Base-by-base conservation (phyloP, 495 filamentous ascomycete species). In the Neurospora sp. region DNA sequence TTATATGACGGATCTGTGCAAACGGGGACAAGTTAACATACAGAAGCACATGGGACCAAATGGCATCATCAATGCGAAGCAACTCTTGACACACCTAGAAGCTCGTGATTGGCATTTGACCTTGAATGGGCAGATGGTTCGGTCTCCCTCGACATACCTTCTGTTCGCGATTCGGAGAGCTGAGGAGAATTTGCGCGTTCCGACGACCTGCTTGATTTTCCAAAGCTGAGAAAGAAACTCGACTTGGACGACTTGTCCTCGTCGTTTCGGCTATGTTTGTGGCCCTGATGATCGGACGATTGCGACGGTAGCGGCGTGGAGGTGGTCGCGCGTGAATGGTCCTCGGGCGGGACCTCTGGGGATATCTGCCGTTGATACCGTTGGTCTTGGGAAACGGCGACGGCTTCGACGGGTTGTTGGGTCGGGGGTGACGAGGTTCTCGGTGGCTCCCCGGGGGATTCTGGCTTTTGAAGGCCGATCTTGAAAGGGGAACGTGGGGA, bases 401-500 rank as follows among this genome's bases (percentile, higher is more conserved):
- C 53, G 27, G 53, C 14, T 66, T 66, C 53, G 53, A 18, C 27
- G 53, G 53, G 14, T 59, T 71, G 70, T 38, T 72, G 70, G 46
- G 53, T 61, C 68, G 71, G 37, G 27, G 69, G 18, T 42, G 71
- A 44, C 66, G 71, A 69, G 46, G 74, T 35, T 74, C 73, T 70
- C 68, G 76, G 71, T 73, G 74, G 74, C 69, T 81, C 78, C 75
- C 79, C 81, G 73, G 73, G 73, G 73, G 70, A 73, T 69, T 78
- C 79, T 46, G 78, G 31, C 70, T 78, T 82, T 74, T 78, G 76
- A 72, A 78, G 79, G 76, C 75, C 82, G 78, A 83, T 83, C 41
- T 82, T 79, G 75, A 87, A 84, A 9, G 86, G 86, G 22, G 86
- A 87, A 75, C 81, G 85, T 70, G 86, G 86, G 27, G 86, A 86